Conservation (phyloP, 2,329 filamentous ascomycete genomes). For the Albophoma yamanashiensis region DNA sequence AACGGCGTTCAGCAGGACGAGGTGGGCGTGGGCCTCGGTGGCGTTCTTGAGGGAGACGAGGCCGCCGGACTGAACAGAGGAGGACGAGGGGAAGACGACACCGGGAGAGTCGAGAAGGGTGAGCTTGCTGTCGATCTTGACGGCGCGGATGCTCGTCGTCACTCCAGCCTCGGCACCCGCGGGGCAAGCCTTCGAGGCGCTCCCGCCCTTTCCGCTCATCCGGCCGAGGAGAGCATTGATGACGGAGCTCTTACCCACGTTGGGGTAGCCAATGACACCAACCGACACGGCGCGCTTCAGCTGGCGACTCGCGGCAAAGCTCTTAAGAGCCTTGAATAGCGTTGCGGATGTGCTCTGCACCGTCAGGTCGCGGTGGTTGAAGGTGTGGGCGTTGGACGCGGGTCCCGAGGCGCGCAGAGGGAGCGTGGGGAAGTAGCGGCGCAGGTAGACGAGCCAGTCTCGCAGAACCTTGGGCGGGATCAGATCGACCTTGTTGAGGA, state of each 20-base stretch:
- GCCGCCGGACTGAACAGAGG: conserved; percentile 22
- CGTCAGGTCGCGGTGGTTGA: conserved; percentile 84
- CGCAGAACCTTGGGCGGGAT: conserved; percentile 74
- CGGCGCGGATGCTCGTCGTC: conserved; percentile 75
- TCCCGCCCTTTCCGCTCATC: conserved; percentile 52
- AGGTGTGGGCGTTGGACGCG: conserved; percentile 77
- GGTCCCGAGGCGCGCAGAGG: conserved; percentile 77
- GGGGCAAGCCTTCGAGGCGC: conserved; percentile 58
- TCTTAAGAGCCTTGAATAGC: conserved; percentile 82
- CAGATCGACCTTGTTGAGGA: conserved; percentile 93
- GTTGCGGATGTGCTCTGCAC: conserved; percentile 77
- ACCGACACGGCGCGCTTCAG: conserved; percentile 85
- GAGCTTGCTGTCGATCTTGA: conserved; percentile 91
- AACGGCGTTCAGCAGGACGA: conserved; percentile 82
- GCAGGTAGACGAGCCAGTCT: conserved; percentile 74
- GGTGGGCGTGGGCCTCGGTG: conserved; percentile 67
- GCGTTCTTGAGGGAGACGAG: conserved; percentile 46
- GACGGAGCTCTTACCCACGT: conserved; percentile 92
- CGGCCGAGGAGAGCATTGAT: conserved; percentile 85
- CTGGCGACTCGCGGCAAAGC: conserved; percentile 71
- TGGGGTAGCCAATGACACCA: conserved; percentile 90
- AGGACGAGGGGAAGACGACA: conserved; percentile 77
- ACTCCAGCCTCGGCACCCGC: conserved; percentile 87
- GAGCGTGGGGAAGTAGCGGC: conserved; percentile 82
- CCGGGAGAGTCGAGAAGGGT: conserved; percentile 90